These are phyloP conservation scores for Neoboletus brunneissimus DNA, from an alignment of 768 basidiomycete genomes.

Conservation along the genomic window DNA sequence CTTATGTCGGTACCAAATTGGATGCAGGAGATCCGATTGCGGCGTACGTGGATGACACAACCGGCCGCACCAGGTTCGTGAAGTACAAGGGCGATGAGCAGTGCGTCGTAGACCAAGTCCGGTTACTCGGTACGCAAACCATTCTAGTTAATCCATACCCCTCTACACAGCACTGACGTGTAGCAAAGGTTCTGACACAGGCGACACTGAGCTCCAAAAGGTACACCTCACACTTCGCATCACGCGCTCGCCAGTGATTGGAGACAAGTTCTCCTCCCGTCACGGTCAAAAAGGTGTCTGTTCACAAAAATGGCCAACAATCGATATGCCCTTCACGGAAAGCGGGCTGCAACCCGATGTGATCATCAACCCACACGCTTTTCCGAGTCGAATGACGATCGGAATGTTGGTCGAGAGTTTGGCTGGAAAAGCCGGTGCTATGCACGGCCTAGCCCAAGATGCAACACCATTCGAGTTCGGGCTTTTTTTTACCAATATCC, in stretches of 20 bases:
- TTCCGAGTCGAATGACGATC: conserved; percentile 99
- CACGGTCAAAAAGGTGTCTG: conserved; percentile 99
- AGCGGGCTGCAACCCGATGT: conserved; percentile 99
- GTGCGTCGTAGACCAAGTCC: conserved; percentile 87
- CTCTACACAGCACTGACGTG: neutral
- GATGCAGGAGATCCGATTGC: conserved; percentile 76
- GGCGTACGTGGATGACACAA: conserved; percentile 84
- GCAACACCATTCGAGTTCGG: conserved; percentile 96
- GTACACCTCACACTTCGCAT: conserved; percentile 92
- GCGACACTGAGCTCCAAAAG: conserved; percentile 87
- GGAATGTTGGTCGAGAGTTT: conserved; percentile 99
- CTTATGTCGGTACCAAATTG: conserved; percentile 68
- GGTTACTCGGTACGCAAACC: conserved; percentile 67
- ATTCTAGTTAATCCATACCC: neutral
- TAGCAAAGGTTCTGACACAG: conserved; percentile 73
- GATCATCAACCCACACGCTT: conserved; percentile 99
- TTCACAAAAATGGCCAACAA: conserved; percentile 96
- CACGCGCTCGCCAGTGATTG: conserved; percentile 93
- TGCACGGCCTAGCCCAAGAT: conserved; percentile 98
- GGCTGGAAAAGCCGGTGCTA: conserved; percentile 98
- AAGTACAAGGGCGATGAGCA: conserved; percentile 97
- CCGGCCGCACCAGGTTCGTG: conserved; percentile 75
- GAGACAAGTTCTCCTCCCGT: conserved; percentile 98
- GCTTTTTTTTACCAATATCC: neutral
- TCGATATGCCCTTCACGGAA: conserved; percentile 99